Evolutionary conservation across 1,284 basidiomycete genomes (phyloP), one percentile per base, ranked within the genome.

Genomic region (Ceratobasidium theobromae): DNA sequence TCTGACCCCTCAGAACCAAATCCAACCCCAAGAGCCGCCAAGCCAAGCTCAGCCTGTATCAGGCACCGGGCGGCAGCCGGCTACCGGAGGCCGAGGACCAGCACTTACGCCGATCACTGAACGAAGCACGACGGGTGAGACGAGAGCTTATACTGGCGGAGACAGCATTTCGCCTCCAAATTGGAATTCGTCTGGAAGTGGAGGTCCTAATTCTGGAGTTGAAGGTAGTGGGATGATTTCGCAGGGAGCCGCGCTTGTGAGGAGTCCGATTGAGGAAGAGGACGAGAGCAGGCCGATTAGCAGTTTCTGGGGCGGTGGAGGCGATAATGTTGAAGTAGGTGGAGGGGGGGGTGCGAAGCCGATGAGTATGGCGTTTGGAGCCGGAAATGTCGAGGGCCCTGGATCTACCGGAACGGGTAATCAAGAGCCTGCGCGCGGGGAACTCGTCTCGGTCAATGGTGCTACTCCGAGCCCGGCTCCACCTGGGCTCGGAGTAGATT

Each of bases 101-200:
- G 48, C 75, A 5, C 72, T 84, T 28, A 79, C 81, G 4, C 81
- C 81, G 16, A 83, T 84, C 62, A 80, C 78, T 16, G 83, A 82
- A 70, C 73, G 75, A 52, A 81, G 76, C 70, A 77, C 72, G 68
- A 72, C 70, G 28, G 71, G 68, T 27, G 74, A 75, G 49, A 67
- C 30, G n/a, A 70, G 48, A n/a, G 62, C 70, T 32, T 68, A 69
- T 41, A 66, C 68, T 8, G 58, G 66, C 1, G 60, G 70, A 3
- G 69, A 69, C n/a, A 68, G 67, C 45, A 54, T 67, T 21, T 57
- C 69, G 49, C 67, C 65, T 16, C 70, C 68, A 27, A 68, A 64
- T 57, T 73, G 72, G 25, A 67, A 65, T 25, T 68, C 67, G 40
- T 53, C 70, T 45, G 2, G 60, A 43, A 41, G 41, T 27, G 25